Evolutionary conservation across 2,329 filamentous ascomycete genomes (phyloP).

Genomic region (Hymenoscyphus scutula): DNA sequence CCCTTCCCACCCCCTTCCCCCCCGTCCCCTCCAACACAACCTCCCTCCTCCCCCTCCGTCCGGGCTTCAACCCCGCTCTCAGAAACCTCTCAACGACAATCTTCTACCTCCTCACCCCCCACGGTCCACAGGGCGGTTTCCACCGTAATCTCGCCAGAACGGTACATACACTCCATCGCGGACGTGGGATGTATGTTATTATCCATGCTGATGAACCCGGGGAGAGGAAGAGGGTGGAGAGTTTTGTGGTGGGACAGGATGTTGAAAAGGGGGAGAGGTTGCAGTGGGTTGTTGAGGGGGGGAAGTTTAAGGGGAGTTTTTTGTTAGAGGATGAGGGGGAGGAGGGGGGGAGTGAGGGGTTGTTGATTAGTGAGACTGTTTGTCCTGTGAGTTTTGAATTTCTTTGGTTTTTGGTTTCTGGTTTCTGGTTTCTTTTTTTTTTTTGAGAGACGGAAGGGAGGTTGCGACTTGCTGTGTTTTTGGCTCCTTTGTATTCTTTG

Average conservation of each 20-base stretch:
- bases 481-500: no score
- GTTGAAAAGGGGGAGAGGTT: conserved; percentile 57
- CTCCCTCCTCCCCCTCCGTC: conserved; percentile 38
- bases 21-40: conserved; percentile 39
- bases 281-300: conserved; percentile 69
- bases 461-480: no score
- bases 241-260: conserved; percentile 60
- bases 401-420: no score
- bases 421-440: no score
- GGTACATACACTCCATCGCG: conserved; percentile 63
- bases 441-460: no score
- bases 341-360: conserved; percentile 42
- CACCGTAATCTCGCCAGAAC: conserved; percentile 62
- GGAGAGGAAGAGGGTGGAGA: conserved; percentile 52
- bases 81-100: conserved; percentile 60
- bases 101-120: conserved; percentile 61
- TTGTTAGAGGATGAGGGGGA: conserved; percentile 47
- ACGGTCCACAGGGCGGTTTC: conserved; percentile 55
- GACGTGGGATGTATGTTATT: conserved; percentile 61
- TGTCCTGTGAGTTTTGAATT: conserved; percentile 46
- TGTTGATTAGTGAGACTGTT: conserved; percentile 67
- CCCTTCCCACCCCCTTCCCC: conserved; percentile 55
- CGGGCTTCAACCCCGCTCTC: conserved; percentile 41
- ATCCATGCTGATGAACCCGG: conserved; percentile 54
- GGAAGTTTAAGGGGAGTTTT: conserved; percentile 64